phyloP scores from a whole-genome alignment of 495 filamentous ascomycete genomes.

The Hypoxylon trugodes region DNA sequence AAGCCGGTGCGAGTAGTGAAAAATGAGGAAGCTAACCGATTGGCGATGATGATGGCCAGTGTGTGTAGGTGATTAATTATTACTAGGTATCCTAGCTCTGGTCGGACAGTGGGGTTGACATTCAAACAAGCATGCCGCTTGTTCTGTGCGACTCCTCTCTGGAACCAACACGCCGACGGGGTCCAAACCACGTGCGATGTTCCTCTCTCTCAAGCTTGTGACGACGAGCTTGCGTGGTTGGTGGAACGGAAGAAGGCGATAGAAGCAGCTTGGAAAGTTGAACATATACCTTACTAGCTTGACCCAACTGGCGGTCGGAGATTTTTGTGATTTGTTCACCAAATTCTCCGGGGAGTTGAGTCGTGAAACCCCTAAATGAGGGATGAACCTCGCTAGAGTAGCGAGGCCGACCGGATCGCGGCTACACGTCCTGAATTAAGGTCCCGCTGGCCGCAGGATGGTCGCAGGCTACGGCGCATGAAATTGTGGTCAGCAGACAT shows the following conservation, averaged over 20 bases:
- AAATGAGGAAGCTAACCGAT: constrained; percentile 37
- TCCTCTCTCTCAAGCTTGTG: constrained; percentile 5
- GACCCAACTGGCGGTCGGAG: constrained; percentile 17
- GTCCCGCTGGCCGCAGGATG: constrained; percentile 42
- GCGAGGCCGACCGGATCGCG: constrained; percentile 30
- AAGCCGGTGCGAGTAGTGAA: constrained; percentile 8
- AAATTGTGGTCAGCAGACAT: constrained; percentile 43
- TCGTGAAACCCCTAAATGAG: constrained; percentile 31
- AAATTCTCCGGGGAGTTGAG: constrained; percentile 30
- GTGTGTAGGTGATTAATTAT: constrained; percentile 22
- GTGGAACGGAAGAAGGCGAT: constrained; percentile 12
- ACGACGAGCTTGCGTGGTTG: constrained; percentile 7
- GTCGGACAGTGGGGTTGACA: constrained; percentile 25
- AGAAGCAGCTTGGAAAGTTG: constrained; percentile 33
- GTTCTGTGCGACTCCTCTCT: constrained; percentile 5
- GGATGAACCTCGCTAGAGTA: constrained; percentile 31
- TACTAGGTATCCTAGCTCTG: constrained; percentile 33
- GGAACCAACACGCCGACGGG: constrained; percentile 20
- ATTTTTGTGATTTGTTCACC: constrained; percentile 34
- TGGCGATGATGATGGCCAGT: constrained; percentile 23
- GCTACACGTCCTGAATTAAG: constrained; percentile 29
- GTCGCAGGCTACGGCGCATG: constrained; percentile 45
- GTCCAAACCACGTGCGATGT: constrained; percentile 27
- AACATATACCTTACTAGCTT: constrained; percentile 13
- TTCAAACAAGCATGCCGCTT: constrained; percentile 22